Evolutionary conservation across 148 eudicot genomes (phyloP).

Genomic region (Fagopyrum esculentum): DNA sequence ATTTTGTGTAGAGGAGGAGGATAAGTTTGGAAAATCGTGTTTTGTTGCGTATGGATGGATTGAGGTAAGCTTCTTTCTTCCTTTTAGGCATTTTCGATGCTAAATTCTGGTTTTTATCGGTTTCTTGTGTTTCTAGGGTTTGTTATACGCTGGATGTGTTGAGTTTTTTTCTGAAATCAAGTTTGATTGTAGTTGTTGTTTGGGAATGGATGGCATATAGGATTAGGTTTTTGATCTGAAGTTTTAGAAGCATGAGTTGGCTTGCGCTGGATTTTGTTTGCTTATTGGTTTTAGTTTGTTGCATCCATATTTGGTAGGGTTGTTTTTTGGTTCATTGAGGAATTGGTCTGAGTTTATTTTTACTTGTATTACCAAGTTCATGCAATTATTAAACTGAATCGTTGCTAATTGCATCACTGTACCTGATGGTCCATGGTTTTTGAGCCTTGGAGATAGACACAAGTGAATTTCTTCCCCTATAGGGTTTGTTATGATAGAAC

Average conservation of each 20-base stretch:
- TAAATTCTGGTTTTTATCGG: not conserved
- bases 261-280: not conserved
- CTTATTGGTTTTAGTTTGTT: not conserved
- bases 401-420: not conserved
- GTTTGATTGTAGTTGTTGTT: not conserved
- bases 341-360: not conserved
- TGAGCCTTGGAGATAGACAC: not conserved
- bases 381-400: not conserved
- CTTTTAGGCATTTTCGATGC: not conserved
- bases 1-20: not conserved
- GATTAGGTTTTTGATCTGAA: slow-evolving; percentile 1
- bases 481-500: not conserved
- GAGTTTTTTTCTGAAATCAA: not conserved
- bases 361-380: not conserved
- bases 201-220: not conserved
- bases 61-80: not conserved
- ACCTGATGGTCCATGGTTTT: not conserved
- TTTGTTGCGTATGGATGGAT: not conserved
- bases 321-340: not conserved
- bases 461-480: not conserved
- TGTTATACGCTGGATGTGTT: not conserved
- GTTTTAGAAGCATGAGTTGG: not conserved
- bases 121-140: slow-evolving; percentile 8
- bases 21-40: not conserved
- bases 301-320: not conserved